Conservation (phyloP, 2,329 filamentous ascomycete genomes). For the Penicillium sp. region DNA sequence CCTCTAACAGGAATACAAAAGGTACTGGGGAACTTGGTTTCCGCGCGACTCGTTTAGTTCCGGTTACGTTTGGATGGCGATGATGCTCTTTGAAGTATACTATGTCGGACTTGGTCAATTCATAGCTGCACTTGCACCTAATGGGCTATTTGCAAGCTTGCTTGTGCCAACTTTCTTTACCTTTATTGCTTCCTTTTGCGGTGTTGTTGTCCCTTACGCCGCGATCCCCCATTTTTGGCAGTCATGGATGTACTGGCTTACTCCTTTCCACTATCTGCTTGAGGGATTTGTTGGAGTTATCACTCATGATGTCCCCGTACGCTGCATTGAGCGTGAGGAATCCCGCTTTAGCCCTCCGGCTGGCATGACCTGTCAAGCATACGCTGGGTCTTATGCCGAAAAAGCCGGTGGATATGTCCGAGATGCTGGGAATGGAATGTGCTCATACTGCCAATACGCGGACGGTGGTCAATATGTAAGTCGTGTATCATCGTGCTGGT, state of each 20-base stretch:
- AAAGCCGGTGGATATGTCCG: constrained; percentile 61
- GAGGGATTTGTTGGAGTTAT: constrained; percentile 60
- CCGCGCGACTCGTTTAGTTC: constrained; percentile 56
- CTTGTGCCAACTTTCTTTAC: constrained; percentile 69
- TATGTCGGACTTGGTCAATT: constrained; percentile 65
- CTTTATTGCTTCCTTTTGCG: constrained; percentile 70
- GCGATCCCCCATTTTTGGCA: constrained; percentile 66
- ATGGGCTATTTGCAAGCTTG: constrained; percentile 64
- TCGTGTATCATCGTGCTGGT: not conserved
- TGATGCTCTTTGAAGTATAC: constrained; percentile 66
- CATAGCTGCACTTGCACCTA: constrained; percentile 65
- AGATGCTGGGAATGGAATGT: constrained; percentile 55
- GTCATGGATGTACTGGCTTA: constrained; percentile 64
- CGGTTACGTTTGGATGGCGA: constrained; percentile 61
- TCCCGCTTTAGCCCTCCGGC: constrained; percentile 60
- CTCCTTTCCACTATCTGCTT: constrained; percentile 66
- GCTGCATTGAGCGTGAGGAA: constrained; percentile 57
- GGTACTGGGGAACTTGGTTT: constrained; percentile 57
- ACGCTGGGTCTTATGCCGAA: constrained; percentile 54
- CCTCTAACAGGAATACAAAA: constrained; percentile 13
- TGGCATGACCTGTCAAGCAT: constrained; percentile 59
- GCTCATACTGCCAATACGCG: constrained; percentile 63
- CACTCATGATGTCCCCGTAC: constrained; percentile 55
- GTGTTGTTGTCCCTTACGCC: constrained; percentile 67
- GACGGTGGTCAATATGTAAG: constrained; percentile 61